Base-by-base conservation (phyloP, 208 protist genomes). In the Acanthamoeba castellanii region DNA sequence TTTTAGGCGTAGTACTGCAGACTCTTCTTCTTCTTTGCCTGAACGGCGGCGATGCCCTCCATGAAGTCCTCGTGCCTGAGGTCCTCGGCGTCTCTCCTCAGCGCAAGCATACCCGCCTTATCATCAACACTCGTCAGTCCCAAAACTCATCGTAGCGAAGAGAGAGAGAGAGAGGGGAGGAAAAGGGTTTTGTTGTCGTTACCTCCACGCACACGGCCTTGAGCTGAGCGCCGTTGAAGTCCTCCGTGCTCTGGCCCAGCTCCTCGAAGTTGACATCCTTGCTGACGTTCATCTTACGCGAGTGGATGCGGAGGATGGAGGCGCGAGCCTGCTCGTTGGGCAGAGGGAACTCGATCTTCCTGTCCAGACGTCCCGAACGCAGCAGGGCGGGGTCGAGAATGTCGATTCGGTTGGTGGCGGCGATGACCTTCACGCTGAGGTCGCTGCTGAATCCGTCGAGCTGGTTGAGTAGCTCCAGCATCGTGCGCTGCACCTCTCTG, bases 351-450 rank as follows among this genome's bases (percentile, higher is more conserved):
- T 99, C 99, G 87, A 99, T 99, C 97, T 99, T 99, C 85, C 99
- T 96, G 96, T 99, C 99, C 0, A 99, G 96, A 87, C 99, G 98
- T 25, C 99, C 99, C 81, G 99, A 99, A 70, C 99, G 98, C 25
- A 99, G 97, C 30, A 99, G 97, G 6, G 99, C 99, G n/a, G 99
- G 99, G 97, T 99, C 99, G 11, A 99, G 98, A 84, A 99, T 99
- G 96, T 99, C 99, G 82, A 99, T 99, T 95, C 99, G 98, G 96
- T 99, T 99, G 13, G 99, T 99, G 22, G 99, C 99, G 3, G 99
- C 99, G 95, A 99, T 99, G 27, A 99, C 99, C 98, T 99, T 99
- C 37, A 99, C 99, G 66, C 99, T 97, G 57, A 99, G 98, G 90
- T 99, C 98, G 96, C 97, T 98, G 95, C 97, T 98, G 96, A 99